Evolutionary conservation across 2,329 filamentous ascomycete species (phyloP), one percentile per base, ranked within the genome.

Genomic region (Elsinoe fawcettii): DNA sequence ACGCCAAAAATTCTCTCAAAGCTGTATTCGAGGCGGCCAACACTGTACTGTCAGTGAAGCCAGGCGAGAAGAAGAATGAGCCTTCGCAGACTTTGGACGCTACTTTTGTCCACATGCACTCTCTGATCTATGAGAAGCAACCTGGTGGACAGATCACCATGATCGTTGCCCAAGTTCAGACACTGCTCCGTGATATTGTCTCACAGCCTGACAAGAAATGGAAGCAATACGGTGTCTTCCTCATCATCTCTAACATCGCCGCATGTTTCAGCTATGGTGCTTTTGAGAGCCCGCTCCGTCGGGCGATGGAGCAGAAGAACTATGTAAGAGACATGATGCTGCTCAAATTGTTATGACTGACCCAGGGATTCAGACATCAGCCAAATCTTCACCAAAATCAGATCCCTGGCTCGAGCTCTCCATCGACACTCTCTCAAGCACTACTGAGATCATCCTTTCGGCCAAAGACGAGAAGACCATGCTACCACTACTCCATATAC

Each of bases 1-100:
- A 82, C n/a, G 83, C 86, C 0, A 77, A 80, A 4, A 86, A 89
- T 51, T 87, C 80, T 0, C 83, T 91, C 36, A 75, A 85, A 67
- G 88, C 85, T 0, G 69, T 91, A 0, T 85, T 58, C 16, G 56
- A 58, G 23, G 27, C 54, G 9, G 39, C 54, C 8, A 23, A 16
- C 14, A 12, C 16, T 5, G 22, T 39, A 4, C 30, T 27, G 6
- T 11, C 41, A 2, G 18, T 11, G 3, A 49, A 47, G 30, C n/a
- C 39, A 16, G 27, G 6, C 43, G 41, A 46, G 12, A 56, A 56
- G 30, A 43, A 43, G 41, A 22, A n/a, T 14, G 54, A 56, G 8
- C 18, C 18, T 18, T 8, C 30, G 12, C 39, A 56, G 12, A 46
- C 12, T 12, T 23, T 49, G 8, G 54, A 56, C 20, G 22, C 20